phyloP scores from a whole-genome alignment of 192 early-diverging fungal genomes.

The Kickxella alabastrina region DNA sequence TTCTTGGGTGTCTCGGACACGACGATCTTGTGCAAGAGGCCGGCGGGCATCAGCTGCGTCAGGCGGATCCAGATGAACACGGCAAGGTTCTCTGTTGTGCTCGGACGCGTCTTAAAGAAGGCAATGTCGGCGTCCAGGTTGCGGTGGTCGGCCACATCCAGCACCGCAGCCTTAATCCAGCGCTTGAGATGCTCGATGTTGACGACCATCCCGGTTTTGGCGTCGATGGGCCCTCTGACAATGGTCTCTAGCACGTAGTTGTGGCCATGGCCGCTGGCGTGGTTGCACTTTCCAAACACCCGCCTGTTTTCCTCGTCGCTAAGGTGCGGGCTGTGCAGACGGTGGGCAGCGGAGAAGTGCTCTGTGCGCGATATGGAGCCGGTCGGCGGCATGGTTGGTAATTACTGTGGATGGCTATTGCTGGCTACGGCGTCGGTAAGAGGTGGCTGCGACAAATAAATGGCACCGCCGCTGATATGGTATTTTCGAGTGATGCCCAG shows the following conservation, averaged over 20 bases:
- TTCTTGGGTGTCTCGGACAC: slow-evolving; percentile 47
- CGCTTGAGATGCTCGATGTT: slow-evolving; percentile 78
- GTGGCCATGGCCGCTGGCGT: slow-evolving; percentile 81
- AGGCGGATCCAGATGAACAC: slow-evolving; percentile 74
- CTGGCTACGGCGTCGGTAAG: too few species aligned
- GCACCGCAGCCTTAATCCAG: slow-evolving; percentile 65
- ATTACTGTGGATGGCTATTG: too few species aligned
- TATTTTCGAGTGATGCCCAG: too few species aligned
- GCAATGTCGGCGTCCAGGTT: slow-evolving; percentile 82
- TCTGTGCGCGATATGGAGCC: slow-evolving; percentile 72
- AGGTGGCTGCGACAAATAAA: too few species aligned
- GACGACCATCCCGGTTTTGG: slow-evolving; percentile 82
- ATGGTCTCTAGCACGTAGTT: slow-evolving; percentile 65
- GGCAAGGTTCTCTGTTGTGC: slow-evolving; percentile 88
- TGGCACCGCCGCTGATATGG: too few species aligned
- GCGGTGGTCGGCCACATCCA: slow-evolving; percentile 81
- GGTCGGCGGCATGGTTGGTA: slow-evolving; percentile 39
- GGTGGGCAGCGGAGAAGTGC: slow-evolving; percentile 86
- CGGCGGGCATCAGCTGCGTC: slow-evolving; percentile 25
- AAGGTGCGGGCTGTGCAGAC: slow-evolving; percentile 73
- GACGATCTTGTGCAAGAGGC: slow-evolving; percentile 34
- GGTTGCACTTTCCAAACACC: slow-evolving; percentile 88
- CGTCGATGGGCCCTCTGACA: slow-evolving; percentile 57
- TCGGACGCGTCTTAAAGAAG: slow-evolving; percentile 62
- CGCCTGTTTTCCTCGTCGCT: slow-evolving; percentile 66